Evolutionary conservation across 441 rosid species (phyloP).

Genomic region (Gossypium trilobum): DNA sequence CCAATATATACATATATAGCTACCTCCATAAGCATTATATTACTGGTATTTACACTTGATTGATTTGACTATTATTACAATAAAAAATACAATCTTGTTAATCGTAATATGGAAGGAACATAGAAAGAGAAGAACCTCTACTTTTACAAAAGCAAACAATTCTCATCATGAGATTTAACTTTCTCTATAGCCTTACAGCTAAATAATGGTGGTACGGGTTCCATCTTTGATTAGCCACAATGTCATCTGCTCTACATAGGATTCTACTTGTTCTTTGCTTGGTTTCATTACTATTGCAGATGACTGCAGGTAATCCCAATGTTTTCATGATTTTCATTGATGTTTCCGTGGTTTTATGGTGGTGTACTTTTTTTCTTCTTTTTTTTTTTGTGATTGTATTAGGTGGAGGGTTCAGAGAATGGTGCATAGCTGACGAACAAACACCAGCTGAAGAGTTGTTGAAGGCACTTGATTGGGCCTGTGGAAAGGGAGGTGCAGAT

Average conservation of each 20-base stretch:
- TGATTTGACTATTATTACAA: too few relatives aligned
- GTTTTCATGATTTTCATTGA: neutral
- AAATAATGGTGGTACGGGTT: neutral
- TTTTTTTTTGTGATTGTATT: neutral
- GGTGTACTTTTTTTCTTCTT: too few relatives aligned
- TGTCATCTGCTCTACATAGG: conserved; percentile 18
- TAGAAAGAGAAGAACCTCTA: conserved; percentile 15
- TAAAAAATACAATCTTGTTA: neutral
- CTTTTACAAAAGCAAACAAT: conserved; percentile 29
- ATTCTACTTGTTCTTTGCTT: conserved; percentile 7
- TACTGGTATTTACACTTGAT: too few relatives aligned
- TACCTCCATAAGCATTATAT: neutral
- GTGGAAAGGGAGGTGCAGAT: conserved; percentile 55
- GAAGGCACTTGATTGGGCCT: conserved; percentile 51
- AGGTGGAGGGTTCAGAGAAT: conserved; percentile 39
- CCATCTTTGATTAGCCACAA: neutral
- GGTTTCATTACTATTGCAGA: neutral
- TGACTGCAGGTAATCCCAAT: conserved; percentile 30
- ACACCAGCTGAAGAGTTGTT: conserved; percentile 42
- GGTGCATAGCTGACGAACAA: conserved; percentile 67
- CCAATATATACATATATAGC: neutral
- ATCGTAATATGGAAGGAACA: conserved; percentile 29
- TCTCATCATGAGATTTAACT: neutral
- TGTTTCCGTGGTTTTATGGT: neutral
- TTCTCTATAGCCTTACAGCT: neutral